Percentiles rank a stretch among this genome's conserved stretches.
phyloP scores from a whole-genome alignment of 495 filamentous ascomycete species.

The Rusavskia elegans region DNA sequence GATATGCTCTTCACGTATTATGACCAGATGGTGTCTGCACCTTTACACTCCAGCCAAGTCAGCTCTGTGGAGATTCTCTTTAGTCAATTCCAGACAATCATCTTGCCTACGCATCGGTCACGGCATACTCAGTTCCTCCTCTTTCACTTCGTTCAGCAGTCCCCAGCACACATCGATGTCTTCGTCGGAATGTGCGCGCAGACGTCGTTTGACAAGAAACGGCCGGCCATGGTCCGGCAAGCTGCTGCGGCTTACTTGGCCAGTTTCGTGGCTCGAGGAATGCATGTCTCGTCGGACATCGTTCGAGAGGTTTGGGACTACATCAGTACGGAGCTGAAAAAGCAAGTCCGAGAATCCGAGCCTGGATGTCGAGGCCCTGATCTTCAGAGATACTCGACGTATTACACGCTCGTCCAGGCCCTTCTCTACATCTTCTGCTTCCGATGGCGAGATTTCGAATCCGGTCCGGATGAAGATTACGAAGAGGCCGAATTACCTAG shows the following conservation, averaged over 20 bases:
- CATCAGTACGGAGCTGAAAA: constrained; percentile 55
- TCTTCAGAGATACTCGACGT: constrained; percentile 62
- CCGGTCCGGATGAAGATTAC: constrained; percentile 32
- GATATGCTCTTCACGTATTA: constrained; percentile 80
- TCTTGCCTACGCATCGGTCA: constrained; percentile 75
- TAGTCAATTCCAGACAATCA: constrained; percentile 65
- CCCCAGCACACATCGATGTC: constrained; percentile 53
- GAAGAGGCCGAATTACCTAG: constrained; percentile 36
- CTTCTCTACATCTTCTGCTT: constrained; percentile 95
- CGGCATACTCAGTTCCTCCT: constrained; percentile 82
- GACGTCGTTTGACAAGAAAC: constrained; percentile 43
- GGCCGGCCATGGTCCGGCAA: constrained; percentile 55
- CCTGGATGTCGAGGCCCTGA: constrained; percentile 63
- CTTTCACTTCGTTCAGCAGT: constrained; percentile 80
- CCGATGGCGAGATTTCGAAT: constrained; percentile 80
- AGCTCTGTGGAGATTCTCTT: constrained; percentile 55
- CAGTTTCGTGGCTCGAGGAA: constrained; percentile 79
- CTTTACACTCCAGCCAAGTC: constrained; percentile 26
- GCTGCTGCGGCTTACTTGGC: constrained; percentile 84
- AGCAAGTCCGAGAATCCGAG: constrained; percentile 47
- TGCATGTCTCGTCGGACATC: constrained; percentile 55
- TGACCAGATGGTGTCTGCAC: constrained; percentile 43
- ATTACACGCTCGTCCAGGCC: constrained; percentile 82
- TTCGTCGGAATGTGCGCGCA: constrained; percentile 68
- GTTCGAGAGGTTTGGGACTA: constrained; percentile 65